Evolutionary conservation across 192 early-diverging fungal genomes (phyloP), one percentile per base, ranked within the genome.

Genomic region (Coemansia sp.): DNA sequence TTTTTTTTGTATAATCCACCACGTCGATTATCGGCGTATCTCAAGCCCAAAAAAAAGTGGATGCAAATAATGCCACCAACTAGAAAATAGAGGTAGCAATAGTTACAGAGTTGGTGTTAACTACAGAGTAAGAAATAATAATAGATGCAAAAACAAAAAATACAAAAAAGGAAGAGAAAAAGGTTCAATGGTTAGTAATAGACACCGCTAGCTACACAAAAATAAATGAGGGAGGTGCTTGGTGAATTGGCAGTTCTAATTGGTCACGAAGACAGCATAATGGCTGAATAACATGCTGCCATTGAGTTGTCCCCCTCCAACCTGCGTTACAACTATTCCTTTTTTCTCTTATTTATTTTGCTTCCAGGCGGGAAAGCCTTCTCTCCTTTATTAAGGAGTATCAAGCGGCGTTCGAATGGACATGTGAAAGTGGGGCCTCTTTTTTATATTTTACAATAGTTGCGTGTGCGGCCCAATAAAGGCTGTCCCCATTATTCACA

Each of bases 281-380:
- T 56, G 53, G 53, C 53, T 56, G 53, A 32, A 56, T 56, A 56
- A 56, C 53, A 56, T 32, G 53, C 16, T 29, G 53, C 30, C 53
- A 56, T 56, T 56, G 53, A 56, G 15, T 32, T 56, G 29, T 16
- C 52, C 24, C 41, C 10, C 41, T 43, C 43, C 16, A 13, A 27
- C 27, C 44, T 47, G 16, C 13, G 18, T 7, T 50, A 50, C 27
- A 56, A 5, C 5, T 30, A n/a, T 16, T 56, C 15, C 16, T 22
- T 50, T 49, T 4, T 22, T 12, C 24, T 4, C 24, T 15, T 13
- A 3, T 40, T 40, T 20, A 22, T 18, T 47, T 47, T 16, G 43
- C 43, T 44, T 44, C 43, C 43, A 27, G 16, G 40, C 40, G 40
- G 40, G 16, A 44, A 44, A 44, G 43, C 47, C 47, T 22, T 49